Base-by-base conservation (phyloP, 2,329 filamentous ascomycete species). In the Fusarium marasasianum region DNA sequence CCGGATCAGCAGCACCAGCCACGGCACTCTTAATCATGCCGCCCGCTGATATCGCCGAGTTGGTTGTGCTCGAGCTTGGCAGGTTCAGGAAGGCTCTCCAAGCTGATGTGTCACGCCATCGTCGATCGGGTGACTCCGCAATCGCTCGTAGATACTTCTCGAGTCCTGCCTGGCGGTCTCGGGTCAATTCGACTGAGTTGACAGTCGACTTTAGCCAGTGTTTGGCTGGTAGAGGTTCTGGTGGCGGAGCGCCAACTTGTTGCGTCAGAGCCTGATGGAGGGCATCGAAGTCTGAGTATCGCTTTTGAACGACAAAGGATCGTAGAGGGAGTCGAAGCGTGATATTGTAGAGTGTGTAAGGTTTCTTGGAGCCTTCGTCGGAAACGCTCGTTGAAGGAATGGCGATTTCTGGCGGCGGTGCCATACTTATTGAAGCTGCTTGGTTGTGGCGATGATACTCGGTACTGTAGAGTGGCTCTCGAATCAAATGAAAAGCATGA, bases 311-410 rank as follows among this genome's bases (percentile, higher is more conserved):
- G 73, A 93, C 91, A 77, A 92, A 93, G 9, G 92, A 93, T 54
- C 92, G 91, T 20, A 96, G 88, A 1, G 94, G 93, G 3, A 95
- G 90, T 57, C 93, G 91, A 67, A 96, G 87, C 29, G 90, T 91
- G 81, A 95, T 92, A 81, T 94, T 93, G 86, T 95, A 96, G 73
- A 92, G 88, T 0, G 93, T 95, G 82, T 91, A 94, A 1, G 91
- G 87, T 78, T 94, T 94, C 72, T 87, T 85, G 10, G 81, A 78
- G 70, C 79, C 81, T 72, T 86, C 86, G 66, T 87, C 84, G 59
- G 87, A 86, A 66, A 89, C 82, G 72, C 89, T 91, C 55, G 91
- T 91, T n/a, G 89, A 89, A 17, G 90, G 90, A 75, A 92, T 92
- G 69, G 89, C 89, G 79, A 93, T 91, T 80, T 92, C 90, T 79